Evolutionary conservation across 495 filamentous ascomycete species (phyloP).

Genomic region (Hypoxylon trugodes): DNA sequence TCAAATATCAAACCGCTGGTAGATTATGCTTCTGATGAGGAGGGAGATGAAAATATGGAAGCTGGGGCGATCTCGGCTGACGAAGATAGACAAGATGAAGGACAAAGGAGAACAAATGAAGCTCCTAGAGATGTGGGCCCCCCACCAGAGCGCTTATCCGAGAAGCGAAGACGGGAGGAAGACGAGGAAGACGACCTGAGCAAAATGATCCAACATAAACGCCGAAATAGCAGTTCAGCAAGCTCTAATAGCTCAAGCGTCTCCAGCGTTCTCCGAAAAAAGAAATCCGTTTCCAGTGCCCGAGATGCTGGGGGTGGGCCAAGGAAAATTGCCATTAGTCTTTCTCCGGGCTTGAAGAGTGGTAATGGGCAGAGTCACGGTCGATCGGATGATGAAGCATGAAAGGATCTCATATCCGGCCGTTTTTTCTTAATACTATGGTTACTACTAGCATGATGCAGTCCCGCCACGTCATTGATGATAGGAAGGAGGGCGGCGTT

Average conservation of each 20-base stretch:
- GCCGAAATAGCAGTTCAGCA: constrained; percentile 63
- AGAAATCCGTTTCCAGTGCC: constrained; percentile 36
- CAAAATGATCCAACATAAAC: constrained; percentile 75
- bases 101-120: constrained; percentile 29
- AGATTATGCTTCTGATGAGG: constrained; percentile 90
- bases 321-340: constrained; percentile 57
- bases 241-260: constrained; percentile 39
- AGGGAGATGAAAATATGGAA: constrained; percentile 61
- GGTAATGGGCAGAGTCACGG: constrained; percentile 30
- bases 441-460: constrained; percentile 36
- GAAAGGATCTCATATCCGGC: constrained; percentile 12
- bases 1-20: constrained; percentile 77
- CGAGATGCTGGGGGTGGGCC: constrained; percentile 40
- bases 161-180: constrained; percentile 91
- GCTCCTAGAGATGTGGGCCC: constrained; percentile 50
- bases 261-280: constrained; percentile 37
- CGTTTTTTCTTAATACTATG: constrained; percentile 22
- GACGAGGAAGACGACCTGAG: constrained; percentile 84
- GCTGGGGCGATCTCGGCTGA: constrained; percentile 51
- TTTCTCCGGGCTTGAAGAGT: constrained; percentile 49
- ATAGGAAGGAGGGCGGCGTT: constrained; percentile 44
- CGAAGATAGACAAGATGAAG: constrained; percentile 51
- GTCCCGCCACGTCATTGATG: constrained; percentile 38
- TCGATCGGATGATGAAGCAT: constrained; percentile 32
- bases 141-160: constrained; percentile 80